Evolutionary conservation across 805 yeast genomes (phyloP).

Genomic region (Kluyveromyces siamensis): DNA sequence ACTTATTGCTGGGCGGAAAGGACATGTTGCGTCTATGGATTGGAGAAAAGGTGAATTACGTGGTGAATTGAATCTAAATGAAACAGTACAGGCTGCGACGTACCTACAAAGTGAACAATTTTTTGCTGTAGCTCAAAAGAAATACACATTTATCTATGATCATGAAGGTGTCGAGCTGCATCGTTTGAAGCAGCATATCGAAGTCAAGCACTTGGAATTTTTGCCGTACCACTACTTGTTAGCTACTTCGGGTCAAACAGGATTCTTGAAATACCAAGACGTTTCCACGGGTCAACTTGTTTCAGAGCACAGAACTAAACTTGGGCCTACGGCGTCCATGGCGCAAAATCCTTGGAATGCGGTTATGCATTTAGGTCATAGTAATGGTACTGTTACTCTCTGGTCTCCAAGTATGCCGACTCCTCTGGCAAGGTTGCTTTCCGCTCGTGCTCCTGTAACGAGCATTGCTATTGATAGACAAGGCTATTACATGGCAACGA

Average conservation of each 20-base stretch:
- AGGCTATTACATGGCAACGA: constrained; percentile 89
- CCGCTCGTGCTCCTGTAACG: constrained; percentile 80
- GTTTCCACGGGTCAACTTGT: constrained; percentile 87
- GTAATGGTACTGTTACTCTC: constrained; percentile 82
- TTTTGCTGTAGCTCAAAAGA: constrained; percentile 95
- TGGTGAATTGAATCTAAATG: constrained; percentile 77
- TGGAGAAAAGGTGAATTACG: constrained; percentile 83
- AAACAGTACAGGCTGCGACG: constrained; percentile 84
- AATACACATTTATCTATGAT: constrained; percentile 87
- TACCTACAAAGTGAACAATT: constrained; percentile 86
- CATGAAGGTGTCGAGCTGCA: constrained; percentile 87
- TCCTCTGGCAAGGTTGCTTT: constrained; percentile 74
- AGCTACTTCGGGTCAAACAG: constrained; percentile 83
- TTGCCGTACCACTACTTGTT: constrained; percentile 87
- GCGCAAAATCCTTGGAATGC: constrained; percentile 94
- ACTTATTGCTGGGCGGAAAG: constrained; percentile 79
- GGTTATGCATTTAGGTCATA: constrained; percentile 85
- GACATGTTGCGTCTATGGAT: constrained; percentile 93
- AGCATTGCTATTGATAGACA: constrained; percentile 82
- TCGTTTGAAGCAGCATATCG: constrained; percentile 82
- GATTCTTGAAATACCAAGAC: constrained; percentile 86
- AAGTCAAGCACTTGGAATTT: constrained; percentile 73
- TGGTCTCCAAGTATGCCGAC: constrained; percentile 90
- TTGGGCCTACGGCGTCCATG: constrained; percentile 87
- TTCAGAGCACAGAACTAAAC: constrained; percentile 72